These are phyloP conservation scores for Geotrichum restrictum DNA, from an alignment of 1,139 yeast species.

Conservation along the genomic window DNA sequence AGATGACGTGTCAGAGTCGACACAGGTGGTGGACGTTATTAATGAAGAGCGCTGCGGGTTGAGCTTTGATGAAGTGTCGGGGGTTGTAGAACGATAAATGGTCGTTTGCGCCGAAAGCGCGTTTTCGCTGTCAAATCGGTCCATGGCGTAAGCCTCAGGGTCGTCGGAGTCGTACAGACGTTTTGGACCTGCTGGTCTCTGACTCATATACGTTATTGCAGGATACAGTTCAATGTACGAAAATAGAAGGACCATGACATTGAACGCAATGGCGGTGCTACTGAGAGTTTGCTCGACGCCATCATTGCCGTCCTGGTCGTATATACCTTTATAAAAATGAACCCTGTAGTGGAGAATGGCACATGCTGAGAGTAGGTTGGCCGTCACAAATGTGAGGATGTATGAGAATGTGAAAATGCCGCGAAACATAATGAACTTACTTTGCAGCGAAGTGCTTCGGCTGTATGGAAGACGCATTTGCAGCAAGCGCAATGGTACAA, in stretches of 20 bases:
- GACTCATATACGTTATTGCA: constrained; percentile 19
- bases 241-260: constrained; percentile 2
- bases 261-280: not conserved
- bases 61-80: not conserved
- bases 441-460: not conserved
- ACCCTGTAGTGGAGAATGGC: constrained; percentile 6
- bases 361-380: constrained; percentile 10
- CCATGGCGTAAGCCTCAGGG: constrained; percentile 10
- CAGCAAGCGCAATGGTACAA: constrained; percentile 12
- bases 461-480: constrained; percentile 11
- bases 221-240: constrained; percentile 16
- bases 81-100: not conserved
- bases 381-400: constrained; percentile 14
- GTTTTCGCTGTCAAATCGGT: not conserved
- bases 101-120: not conserved
- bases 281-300: constrained; percentile 13
- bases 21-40: not conserved
- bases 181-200: constrained; percentile 7
- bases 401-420: constrained; percentile 13
- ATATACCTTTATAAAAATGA: constrained; percentile 10
- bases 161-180: constrained; percentile 5
- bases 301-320: constrained; percentile 8
- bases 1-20: constrained; percentile 1
- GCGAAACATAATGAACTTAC: constrained; percentile 10
- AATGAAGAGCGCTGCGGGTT: not conserved